phyloP scores from a whole-genome alignment of 495 filamentous ascomycete species.

The Xylaria intraflava region DNA sequence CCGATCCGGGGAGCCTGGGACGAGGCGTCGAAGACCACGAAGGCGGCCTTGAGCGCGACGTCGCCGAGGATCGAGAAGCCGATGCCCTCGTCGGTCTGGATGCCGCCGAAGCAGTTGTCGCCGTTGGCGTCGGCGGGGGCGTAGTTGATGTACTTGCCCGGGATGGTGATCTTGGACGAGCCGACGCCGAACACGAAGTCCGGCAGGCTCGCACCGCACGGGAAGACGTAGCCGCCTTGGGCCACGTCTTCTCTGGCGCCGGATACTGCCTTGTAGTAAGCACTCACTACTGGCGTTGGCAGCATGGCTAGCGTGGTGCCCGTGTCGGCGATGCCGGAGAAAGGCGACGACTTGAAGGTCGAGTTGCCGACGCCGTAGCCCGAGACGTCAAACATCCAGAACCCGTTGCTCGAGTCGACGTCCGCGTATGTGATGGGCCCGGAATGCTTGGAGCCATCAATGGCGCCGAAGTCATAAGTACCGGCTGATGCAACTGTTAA shows the following conservation, averaged over 20 bases:
- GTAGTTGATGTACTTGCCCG: conserved; percentile 51
- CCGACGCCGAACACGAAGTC: conserved; percentile 53
- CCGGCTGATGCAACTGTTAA: conserved; percentile 38
- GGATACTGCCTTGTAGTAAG: conserved; percentile 55
- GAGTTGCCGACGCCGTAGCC: conserved; percentile 54
- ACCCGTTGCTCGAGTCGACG: conserved; percentile 54
- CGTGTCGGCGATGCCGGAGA: conserved; percentile 53
- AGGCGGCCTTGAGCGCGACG: conserved; percentile 69
- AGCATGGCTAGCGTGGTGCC: conserved; percentile 66
- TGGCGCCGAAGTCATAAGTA: conserved; percentile 65
- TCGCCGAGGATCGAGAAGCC: conserved; percentile 66
- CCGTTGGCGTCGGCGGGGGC: conserved; percentile 24
- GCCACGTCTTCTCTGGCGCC: conserved; percentile 38
- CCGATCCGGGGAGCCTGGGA: conserved; percentile 41
- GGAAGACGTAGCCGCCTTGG: conserved; percentile 58
- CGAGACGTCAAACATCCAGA: conserved; percentile 60
- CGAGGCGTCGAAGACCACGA: conserved; percentile 58
- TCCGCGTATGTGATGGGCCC: conserved; percentile 55
- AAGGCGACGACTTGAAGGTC: conserved; percentile 24
- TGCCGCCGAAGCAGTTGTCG: conserved; percentile 51
- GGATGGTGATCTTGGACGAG: conserved; percentile 41
- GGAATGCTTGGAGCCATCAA: conserved; percentile 55
- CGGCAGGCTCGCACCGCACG: conserved; percentile 52
- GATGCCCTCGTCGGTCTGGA: conserved; percentile 55
- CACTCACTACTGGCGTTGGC: conserved; percentile 43